Evolutionary conservation across 306 rosid genomes (phyloP).

Genomic region (Sphenostylis stenocarpa): DNA sequence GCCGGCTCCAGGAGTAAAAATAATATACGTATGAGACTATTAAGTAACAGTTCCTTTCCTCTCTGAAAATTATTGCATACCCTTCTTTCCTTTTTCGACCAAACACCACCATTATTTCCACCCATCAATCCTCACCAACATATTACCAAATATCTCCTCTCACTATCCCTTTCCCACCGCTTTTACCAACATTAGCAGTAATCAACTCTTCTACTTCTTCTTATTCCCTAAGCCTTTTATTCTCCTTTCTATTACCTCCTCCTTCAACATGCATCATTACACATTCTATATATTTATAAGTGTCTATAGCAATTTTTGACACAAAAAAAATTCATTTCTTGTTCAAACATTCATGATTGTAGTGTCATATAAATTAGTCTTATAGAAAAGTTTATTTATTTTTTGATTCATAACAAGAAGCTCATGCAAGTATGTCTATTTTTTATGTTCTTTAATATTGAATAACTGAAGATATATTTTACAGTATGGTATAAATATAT

Average conservation of each 20-base stretch:
- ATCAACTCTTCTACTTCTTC: background rate
- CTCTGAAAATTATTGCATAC: conserved; percentile 38
- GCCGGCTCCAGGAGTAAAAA: conserved; percentile 35
- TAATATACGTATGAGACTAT: background rate
- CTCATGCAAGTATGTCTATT: too few relatives aligned
- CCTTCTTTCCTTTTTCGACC: conserved; percentile 27
- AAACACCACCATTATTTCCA: conserved; percentile 25
- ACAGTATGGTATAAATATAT: too few relatives aligned
- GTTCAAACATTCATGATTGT: too few relatives aligned
- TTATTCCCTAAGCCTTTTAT: background rate
- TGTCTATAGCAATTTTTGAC: too few relatives aligned
- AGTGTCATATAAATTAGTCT: too few relatives aligned
- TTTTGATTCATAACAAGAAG: too few relatives aligned
- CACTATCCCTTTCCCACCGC: background rate
- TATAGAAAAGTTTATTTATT: too few relatives aligned
- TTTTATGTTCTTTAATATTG: too few relatives aligned
- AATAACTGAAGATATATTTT: too few relatives aligned
- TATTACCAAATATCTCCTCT: background rate
- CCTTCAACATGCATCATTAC: background rate
- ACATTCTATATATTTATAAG: too few relatives aligned
- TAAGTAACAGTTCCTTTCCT: conserved; percentile 28
- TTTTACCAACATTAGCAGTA: background rate
- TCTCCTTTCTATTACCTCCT: background rate
- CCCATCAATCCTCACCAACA: background rate
- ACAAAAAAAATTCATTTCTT: too few relatives aligned